Percentiles rank a stretch among this genome's conserved stretches.
These are phyloP conservation scores for Amanita thiersii DNA, from an alignment of 768 basidiomycete genomes.

Conservation along the genomic window DNA sequence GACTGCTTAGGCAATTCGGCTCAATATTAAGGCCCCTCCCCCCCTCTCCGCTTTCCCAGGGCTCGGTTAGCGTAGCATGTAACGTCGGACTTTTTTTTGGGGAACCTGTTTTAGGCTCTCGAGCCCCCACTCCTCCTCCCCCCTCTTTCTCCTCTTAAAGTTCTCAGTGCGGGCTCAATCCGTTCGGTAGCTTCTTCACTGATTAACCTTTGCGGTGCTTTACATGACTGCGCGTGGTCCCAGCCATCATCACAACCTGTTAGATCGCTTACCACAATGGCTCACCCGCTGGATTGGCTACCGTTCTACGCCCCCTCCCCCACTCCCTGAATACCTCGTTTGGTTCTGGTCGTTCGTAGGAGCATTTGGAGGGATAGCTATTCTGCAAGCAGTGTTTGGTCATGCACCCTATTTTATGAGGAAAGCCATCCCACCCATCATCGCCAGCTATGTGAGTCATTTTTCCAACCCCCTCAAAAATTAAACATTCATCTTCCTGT, in stretches of 20 bases:
- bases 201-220: too few species aligned
- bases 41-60: too few species aligned
- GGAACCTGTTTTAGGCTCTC: too few species aligned
- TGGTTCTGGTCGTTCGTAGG: constrained; percentile 49
- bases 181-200: too few species aligned
- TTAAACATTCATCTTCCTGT: not conserved
- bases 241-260: constrained; percentile 12
- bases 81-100: too few species aligned
- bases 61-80: too few species aligned
- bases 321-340: constrained; percentile 24
- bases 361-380: constrained; percentile 39
- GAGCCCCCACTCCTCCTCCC: too few species aligned
- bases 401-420: constrained; percentile 39
- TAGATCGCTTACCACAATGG: constrained; percentile 27
- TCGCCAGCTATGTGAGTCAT: constrained; percentile 38
- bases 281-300: constrained; percentile 38
- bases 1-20: too few species aligned
- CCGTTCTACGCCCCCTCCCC: constrained; percentile 24
- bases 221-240: too few species aligned
- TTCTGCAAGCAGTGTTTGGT: constrained; percentile 42
- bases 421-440: constrained; percentile 35
- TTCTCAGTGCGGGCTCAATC: too few species aligned
- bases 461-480: not conserved
- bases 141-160: too few species aligned
- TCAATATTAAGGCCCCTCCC: too few species aligned